phyloP scores from a whole-genome alignment of 2,329 filamentous ascomycete genomes.

The Paracorniculantispora psalliotae region DNA sequence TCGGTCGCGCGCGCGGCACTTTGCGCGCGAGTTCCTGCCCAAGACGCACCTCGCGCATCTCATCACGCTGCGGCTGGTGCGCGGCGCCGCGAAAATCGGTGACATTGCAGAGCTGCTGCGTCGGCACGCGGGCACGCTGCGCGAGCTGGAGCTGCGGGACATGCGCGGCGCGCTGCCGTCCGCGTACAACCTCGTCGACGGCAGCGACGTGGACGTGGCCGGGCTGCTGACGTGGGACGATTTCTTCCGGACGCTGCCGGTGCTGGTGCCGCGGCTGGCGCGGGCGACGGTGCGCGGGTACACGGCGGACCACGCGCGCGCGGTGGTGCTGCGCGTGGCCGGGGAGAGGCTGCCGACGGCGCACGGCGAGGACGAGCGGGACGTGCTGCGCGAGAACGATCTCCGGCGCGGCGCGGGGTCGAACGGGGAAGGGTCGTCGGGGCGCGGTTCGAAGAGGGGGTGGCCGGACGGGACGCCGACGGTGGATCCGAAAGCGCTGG shows the following conservation, averaged over 20 bases:
- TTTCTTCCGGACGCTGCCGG: neutral
- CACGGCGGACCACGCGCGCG: neutral
- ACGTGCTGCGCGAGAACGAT: neutral
- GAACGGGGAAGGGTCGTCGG: neutral
- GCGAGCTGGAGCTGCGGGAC: neutral
- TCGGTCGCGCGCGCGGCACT: neutral
- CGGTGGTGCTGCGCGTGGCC: too few relatives aligned
- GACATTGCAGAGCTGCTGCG: neutral
- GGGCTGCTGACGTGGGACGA: slow-evolving; percentile 2
- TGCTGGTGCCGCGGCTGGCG: neutral
- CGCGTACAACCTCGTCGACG: neutral
- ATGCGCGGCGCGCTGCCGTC: neutral
- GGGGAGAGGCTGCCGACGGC: too few relatives aligned
- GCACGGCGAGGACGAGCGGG: neutral
- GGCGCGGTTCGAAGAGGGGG: neutral
- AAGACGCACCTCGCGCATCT: neutral
- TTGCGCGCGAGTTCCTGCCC: neutral
- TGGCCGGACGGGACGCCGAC: neutral
- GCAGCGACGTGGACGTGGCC: neutral
- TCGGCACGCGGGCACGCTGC: neutral
- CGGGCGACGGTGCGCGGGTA: neutral
- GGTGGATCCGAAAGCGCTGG: neutral
- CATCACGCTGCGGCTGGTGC: neutral
- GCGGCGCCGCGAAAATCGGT: neutral
- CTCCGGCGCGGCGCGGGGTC: neutral